Conservation (phyloP, 805 yeast genomes). For the Lachancea cidri region DNA sequence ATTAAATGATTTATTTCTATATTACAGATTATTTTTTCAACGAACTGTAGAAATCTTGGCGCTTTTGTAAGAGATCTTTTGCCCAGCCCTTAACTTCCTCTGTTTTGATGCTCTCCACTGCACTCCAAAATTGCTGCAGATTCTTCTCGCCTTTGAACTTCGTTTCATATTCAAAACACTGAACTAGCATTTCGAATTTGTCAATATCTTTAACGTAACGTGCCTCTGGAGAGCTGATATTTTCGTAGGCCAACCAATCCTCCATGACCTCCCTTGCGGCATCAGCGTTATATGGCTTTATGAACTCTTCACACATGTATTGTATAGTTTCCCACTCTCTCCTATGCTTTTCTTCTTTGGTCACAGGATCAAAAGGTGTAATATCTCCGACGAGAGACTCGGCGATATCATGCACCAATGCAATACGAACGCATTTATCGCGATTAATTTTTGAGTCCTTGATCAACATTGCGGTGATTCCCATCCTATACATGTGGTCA, state of each 20-base stretch:
- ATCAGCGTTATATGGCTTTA: conserved; percentile 55
- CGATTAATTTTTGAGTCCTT: conserved; percentile 48
- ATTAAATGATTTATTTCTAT: neutral
- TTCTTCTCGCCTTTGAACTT: conserved; percentile 50
- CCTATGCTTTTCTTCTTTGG: conserved; percentile 76
- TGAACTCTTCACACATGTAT: conserved; percentile 52
- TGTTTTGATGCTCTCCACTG: conserved; percentile 60
- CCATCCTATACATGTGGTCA: conserved; percentile 98
- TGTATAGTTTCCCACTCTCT: conserved; percentile 71
- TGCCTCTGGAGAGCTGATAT: conserved; percentile 76
- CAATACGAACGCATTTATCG: conserved; percentile 73
- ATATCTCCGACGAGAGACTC: conserved; percentile 93
- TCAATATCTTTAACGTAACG: conserved; percentile 90
- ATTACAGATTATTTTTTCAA: conserved; percentile 1
- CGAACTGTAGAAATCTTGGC: conserved; percentile 38
- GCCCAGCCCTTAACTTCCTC: conserved; percentile 67
- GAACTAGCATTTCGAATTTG: conserved; percentile 79
- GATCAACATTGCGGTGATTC: conserved; percentile 69
- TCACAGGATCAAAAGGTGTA: conserved; percentile 71
- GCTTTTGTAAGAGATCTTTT: conserved; percentile 47
- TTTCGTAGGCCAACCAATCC: conserved; percentile 87
- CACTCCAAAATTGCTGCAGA: conserved; percentile 63
- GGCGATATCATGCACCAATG: conserved; percentile 90
- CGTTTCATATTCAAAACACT: conserved; percentile 81
- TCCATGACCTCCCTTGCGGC: conserved; percentile 63